Conservation (phyloP, 2,329 filamentous ascomycete species). For the Sporothrix brunneoviolacea region DNA sequence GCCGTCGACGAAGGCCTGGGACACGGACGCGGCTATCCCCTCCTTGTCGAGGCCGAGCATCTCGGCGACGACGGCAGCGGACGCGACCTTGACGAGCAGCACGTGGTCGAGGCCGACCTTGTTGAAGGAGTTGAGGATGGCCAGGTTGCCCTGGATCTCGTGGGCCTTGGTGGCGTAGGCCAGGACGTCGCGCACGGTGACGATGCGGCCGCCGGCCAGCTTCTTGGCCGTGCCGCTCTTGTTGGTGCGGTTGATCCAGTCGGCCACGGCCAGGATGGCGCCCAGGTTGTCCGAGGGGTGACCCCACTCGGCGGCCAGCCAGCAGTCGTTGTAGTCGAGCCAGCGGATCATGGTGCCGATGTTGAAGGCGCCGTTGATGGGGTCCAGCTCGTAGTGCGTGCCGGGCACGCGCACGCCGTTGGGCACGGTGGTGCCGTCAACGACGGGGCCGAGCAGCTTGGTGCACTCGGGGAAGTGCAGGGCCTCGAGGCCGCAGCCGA, state of each 20-base stretch:
- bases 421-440: slow-evolving; percentile 83
- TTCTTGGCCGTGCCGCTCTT: slow-evolving; percentile 31
- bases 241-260: slow-evolving; percentile 94
- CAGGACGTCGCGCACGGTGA: slow-evolving; percentile 84
- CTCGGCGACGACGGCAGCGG: slow-evolving; percentile 87
- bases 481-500: slow-evolving; percentile 93
- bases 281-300: slow-evolving; percentile 98
- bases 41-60: slow-evolving; percentile 84
- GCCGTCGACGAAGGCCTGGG: slow-evolving; percentile 95
- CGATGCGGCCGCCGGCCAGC: slow-evolving; percentile 77
- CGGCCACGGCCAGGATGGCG: slow-evolving; percentile 90
- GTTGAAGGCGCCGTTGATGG: slow-evolving; percentile 95
- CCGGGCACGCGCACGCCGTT: slow-evolving; percentile 88
- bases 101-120: slow-evolving; percentile 98
- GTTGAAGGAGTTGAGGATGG: slow-evolving; percentile 97
- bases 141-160: slow-evolving; percentile 96
- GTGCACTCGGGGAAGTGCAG: slow-evolving; percentile 93
- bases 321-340: slow-evolving; percentile 99
- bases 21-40: slow-evolving; percentile 92
- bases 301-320: slow-evolving; percentile 93
- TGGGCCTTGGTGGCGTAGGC: slow-evolving; percentile 99
- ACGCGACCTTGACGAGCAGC: slow-evolving; percentile 95
- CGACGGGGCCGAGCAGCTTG: slow-evolving; percentile 87
- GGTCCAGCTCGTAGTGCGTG: slow-evolving; percentile 89
- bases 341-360: slow-evolving; percentile 98